Conservation (phyloP, 2,329 filamentous ascomycete species). For the Fusarium begoniae region DNA sequence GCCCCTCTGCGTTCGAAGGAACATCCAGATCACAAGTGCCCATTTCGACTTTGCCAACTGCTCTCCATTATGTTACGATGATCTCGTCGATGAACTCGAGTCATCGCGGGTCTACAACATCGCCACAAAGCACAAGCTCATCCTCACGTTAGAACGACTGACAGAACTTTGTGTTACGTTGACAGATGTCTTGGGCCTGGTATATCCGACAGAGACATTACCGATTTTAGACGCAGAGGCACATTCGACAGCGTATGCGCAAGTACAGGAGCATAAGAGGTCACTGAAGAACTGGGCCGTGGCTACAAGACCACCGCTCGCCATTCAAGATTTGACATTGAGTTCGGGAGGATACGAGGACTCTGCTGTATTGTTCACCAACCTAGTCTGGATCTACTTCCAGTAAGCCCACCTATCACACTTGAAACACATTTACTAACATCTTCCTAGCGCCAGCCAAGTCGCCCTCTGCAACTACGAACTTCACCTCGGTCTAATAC, state of each 20-base stretch:
- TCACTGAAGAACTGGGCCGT: conserved; percentile 14
- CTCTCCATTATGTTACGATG: conserved; percentile 22
- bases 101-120: conserved; percentile 27
- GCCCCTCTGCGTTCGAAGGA: conserved; percentile 29
- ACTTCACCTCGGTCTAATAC: conserved; percentile 23
- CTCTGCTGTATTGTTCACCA: conserved; percentile 29
- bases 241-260: conserved; percentile 15
- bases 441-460: conserved; percentile 4
- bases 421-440: background rate
- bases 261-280: conserved; percentile 23
- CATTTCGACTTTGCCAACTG: conserved; percentile 26
- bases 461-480: conserved; percentile 32
- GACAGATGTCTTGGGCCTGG: conserved; percentile 28
- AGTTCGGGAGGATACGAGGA: conserved; percentile 13
- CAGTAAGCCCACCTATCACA: background rate
- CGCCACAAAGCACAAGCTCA: conserved; percentile 31
- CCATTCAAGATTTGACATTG: conserved; percentile 1
- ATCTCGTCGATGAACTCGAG: conserved; percentile 30
- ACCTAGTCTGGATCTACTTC: conserved; percentile 37
- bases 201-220: conserved; percentile 23
- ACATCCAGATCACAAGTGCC: conserved; percentile 23
- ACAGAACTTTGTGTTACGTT: conserved; percentile 27
- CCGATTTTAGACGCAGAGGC: conserved; percentile 9
- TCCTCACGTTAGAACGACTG: conserved; percentile 18
- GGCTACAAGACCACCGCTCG: conserved; percentile 16